Base-by-base conservation (phyloP, 352 stramenopile genomes). In the Phytophthora pini region DNA sequence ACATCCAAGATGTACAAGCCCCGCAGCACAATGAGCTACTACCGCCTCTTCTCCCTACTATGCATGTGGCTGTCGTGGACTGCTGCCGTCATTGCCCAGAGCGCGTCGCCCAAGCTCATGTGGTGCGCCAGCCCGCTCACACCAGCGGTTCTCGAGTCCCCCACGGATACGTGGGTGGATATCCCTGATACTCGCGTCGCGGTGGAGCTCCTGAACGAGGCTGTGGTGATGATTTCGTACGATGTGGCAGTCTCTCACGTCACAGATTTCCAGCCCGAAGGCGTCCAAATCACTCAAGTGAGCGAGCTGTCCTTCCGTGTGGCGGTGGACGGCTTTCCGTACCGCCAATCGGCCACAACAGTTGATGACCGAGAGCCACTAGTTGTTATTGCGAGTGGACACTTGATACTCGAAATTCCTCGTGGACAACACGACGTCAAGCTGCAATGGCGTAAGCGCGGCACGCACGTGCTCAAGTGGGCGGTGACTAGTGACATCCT, bases 401-500 rank as follows among this genome's bases (percentile, higher is more conserved):
- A 89, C 38, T 61, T 92, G 13, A 69, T 83, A 4, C 61, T 84
- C 10, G 80, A 92, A 49, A 65, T 92, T 5, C 47, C 72, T 9
- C 67, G 75, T 3, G 86, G 86, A 1, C 32, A 63, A 1, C 82
- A 94, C 15, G 44, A 67, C 9, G 80, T 84, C 11, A 70, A 70
- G n/a, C 56, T 94, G 38, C 86, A 94, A 45, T 94, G 86, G 86
- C 58, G 84, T 29, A 92, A 92, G 44, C 76, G 81, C 8, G 86
- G 86, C 12, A 62, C 57, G 0, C 64, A 70, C 11, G 76, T 88
- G 11, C 58, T 75, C 15, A 69, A 66, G n/a, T 94, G 86, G 86
- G 49, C 83, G 10, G 82, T 92, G 36, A 72, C 68, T 9, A 89
- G 74, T 49, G 75, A 79, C 39, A 54, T 89, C 5, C 57, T 94